phyloP scores from a whole-genome alignment of 2,329 filamentous ascomycete species.

The Botryotinia calthae region DNA sequence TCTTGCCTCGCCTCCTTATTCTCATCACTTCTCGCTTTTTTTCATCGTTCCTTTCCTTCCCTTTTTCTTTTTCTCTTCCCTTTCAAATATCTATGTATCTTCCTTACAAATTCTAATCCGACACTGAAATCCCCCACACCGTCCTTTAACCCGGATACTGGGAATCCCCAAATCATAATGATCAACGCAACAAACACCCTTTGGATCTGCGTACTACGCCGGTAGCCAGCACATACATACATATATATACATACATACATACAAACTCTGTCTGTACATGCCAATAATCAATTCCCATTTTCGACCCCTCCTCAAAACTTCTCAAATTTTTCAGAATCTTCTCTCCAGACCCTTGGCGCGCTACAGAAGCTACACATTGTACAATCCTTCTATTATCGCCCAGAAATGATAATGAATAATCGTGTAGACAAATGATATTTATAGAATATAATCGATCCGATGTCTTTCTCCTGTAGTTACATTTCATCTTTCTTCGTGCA shows the following conservation, averaged over 20 bases:
- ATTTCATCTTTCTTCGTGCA: neutral
- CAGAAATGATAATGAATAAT: neutral
- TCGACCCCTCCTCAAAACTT: neutral
- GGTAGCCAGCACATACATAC: slow-evolving; percentile 15
- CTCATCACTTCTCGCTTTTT: slow-evolving; percentile 4
- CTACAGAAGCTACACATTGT: neutral
- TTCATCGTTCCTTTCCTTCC: neutral
- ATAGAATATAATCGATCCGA: neutral
- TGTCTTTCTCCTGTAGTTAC: slow-evolving; percentile 2
- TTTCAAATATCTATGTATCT: neutral
- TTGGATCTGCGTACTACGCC: neutral
- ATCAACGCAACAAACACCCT: neutral
- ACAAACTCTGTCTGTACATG: neutral
- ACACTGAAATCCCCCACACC: neutral
- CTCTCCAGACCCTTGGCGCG: neutral
- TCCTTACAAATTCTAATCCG: neutral
- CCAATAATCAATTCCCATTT: neutral
- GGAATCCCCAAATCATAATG: neutral
- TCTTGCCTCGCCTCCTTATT: neutral
- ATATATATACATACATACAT: slow-evolving; percentile 7
- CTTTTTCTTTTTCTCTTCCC: neutral
- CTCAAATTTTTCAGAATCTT: neutral
- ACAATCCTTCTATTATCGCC: neutral
- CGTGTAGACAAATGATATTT: neutral
- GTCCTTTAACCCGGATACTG: neutral